A percentile compares a stretch with the other conserved stretches of the same genome.
These are phyloP conservation scores for Buxus sempervirens DNA, from an alignment of 164 flowering plant genomes.

Conservation along the genomic window DNA sequence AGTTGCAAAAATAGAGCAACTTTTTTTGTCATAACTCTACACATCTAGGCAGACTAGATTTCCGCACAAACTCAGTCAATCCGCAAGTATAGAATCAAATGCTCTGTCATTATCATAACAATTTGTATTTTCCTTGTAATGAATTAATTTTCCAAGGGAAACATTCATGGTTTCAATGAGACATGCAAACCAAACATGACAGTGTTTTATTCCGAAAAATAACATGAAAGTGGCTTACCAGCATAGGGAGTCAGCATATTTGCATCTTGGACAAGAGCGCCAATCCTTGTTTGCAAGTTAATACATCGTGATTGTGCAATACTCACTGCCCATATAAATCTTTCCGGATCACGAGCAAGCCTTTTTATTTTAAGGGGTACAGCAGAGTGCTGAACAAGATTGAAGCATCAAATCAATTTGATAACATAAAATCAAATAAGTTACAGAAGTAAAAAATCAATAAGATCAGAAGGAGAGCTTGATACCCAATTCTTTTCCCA, in stretches of 20 bases:
- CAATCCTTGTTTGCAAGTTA: constrained; percentile 67
- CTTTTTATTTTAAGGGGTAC: constrained; percentile 90
- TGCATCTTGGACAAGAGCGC: constrained; percentile 79
- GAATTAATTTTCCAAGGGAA: background rate
- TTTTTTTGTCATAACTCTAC: too few species aligned
- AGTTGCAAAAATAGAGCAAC: too few species aligned
- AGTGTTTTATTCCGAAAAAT: background rate
- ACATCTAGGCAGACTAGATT: too few species aligned
- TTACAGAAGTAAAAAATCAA: background rate
- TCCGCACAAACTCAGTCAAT: too few species aligned
- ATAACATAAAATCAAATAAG: constrained; percentile 9
- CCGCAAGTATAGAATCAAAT: background rate
- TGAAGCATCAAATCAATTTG: constrained; percentile 6
- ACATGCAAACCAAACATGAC: background rate
- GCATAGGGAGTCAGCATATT: constrained; percentile 95
- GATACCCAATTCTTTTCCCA: constrained; percentile 96
- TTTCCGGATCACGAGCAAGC: constrained; percentile 83
- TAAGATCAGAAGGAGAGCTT: constrained; percentile 2
- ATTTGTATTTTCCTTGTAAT: background rate
- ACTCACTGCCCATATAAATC: constrained; percentile 90
- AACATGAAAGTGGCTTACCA: constrained; percentile 39
- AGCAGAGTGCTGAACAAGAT: constrained; percentile 56
- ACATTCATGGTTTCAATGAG: background rate
- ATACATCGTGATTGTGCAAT: constrained; percentile 90
- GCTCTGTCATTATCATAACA: background rate